A percentile compares a stretch with the other conserved stretches of the same genome.
Conservation (phyloP, 1,284 basidiomycete species). For the Irpex sp. region DNA sequence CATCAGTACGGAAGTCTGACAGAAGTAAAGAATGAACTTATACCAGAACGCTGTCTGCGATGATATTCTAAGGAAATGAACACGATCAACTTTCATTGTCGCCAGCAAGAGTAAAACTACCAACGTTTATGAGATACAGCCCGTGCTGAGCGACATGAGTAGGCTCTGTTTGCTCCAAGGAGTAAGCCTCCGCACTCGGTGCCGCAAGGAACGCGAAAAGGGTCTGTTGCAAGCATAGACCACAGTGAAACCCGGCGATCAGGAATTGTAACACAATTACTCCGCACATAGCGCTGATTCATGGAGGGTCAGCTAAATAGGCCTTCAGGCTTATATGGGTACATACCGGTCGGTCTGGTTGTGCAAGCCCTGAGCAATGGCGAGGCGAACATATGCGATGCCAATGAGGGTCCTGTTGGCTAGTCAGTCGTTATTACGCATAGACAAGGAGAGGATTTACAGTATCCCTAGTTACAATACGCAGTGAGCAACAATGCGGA, state of each 20-base stretch:
- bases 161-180: neutral
- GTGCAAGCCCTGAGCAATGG: neutral
- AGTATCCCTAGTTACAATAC: neutral
- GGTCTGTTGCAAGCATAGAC: neutral
- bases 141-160: neutral
- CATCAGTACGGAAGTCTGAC: neutral
- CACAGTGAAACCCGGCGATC: neutral
- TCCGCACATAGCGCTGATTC: neutral
- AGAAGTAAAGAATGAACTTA: neutral
- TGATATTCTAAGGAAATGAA: neutral
- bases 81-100: neutral
- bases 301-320: neutral
- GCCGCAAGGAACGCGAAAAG: neutral
- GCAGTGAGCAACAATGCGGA: neutral
- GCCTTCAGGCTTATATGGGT: neutral
- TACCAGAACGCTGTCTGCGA: neutral
- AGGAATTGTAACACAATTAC: neutral
- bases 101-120: neutral
- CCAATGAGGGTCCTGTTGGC: neutral
- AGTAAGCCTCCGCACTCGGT: neutral
- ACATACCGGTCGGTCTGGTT: neutral
- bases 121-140: neutral
- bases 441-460: neutral
- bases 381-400: neutral
- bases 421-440: neutral